Base-by-base conservation (phyloP, 2,329 filamentous ascomycete genomes). In the Colletotrichum cordylinicola region DNA sequence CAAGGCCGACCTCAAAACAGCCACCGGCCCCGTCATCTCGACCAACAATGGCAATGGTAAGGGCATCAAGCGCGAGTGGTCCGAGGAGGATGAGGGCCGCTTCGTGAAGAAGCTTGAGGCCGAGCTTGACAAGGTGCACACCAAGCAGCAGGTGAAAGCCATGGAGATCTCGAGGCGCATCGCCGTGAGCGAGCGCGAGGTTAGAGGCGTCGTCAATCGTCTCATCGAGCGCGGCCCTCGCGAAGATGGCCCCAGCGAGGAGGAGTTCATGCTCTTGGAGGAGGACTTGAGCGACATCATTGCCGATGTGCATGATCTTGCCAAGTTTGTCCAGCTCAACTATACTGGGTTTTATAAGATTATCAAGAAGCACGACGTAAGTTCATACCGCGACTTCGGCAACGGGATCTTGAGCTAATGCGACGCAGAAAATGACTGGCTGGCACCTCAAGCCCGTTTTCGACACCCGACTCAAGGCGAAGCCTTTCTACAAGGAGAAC, bases 341-440 rank as follows among this genome's bases (percentile, higher is more conserved):
- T 99, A 99, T 83, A 98, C 96, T 1, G 97, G 97, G 7, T 99
- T 99, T 84, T 98, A 98, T 88, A 99, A 99, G 90, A 99, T 99
- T 78, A 98, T 99, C 86, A 99, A 99, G 90, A 99, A 99, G 90
- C 97, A 99, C 85, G 97, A 98, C 87, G 95, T 96, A 85, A 80
- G 94, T 78, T 39, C 13, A 7, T 15, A 31, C 87, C 66, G 27
- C 43, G 60, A 70, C 66, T 15, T 61, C n/a, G 58, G 21, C n/a
- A 12, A 24, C 13, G 8, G n/a, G 6, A 48, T 16, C n/a, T 13
- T 33, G 43, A 12, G 35, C 65, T 77, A 37, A 75, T 55, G 18
- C 16, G 43, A 13, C 7, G 21, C 81, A 97, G 94, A 99, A 99
- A 95, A 90, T 94, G 89, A 99, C 97, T 1, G 91, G 93, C 76